These are phyloP conservation scores for Backusella luteola DNA, from an alignment of 192 early-diverging fungal species.

Conservation along the genomic window DNA sequence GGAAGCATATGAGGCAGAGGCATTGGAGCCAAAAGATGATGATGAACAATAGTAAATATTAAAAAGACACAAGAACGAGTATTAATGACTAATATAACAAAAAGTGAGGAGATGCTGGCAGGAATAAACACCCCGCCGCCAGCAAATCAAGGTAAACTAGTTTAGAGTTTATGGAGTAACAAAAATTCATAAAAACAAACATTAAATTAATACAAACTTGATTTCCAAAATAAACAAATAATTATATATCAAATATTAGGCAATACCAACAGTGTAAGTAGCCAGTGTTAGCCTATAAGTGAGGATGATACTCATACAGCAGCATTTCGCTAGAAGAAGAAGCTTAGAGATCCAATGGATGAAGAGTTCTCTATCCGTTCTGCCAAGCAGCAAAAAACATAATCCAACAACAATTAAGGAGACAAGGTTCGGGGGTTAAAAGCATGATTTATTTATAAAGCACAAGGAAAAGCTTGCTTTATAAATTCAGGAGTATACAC, in stretches of 20 bases:
- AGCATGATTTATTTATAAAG: not conserved
- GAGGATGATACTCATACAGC: not conserved
- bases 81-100: not conserved
- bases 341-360: not conserved
- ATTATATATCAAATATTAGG: not conserved
- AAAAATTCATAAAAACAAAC: constrained; percentile 5
- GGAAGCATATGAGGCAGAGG: not conserved
- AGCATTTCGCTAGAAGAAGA: not conserved
- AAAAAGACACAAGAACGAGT: not conserved
- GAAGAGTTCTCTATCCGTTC: not conserved
- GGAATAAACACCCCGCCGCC: not conserved
- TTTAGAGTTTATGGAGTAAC: constrained; percentile 1
- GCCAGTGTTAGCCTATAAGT: not conserved
- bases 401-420: not conserved
- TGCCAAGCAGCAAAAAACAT: not conserved
- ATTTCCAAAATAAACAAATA: not conserved
- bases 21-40: not conserved
- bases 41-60: not conserved
- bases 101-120: not conserved
- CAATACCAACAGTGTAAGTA: not conserved
- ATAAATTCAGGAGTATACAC: not conserved
- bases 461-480: not conserved
- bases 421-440: not conserved
- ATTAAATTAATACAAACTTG: not conserved
- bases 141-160: not conserved